Evolutionary conservation across 2,329 filamentous ascomycete species (phyloP), one percentile per base, ranked within the genome.

Genomic region (Epicoccum sorghinum): DNA sequence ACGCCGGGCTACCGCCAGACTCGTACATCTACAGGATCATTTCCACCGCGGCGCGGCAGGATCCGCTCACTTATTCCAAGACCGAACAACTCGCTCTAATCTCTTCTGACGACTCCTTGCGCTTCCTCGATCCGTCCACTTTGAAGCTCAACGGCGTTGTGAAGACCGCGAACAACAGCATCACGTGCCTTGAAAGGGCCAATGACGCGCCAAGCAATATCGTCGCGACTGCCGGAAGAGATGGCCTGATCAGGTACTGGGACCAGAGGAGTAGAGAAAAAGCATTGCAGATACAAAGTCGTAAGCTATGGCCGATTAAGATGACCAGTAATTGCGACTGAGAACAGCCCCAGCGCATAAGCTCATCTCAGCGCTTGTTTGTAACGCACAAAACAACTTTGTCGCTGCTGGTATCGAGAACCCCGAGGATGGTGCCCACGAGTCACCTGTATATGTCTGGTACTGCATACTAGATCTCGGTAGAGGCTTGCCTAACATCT

Each of bases 351-450:
- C 39, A 82, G 82, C 77, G 32, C 80, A 77, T 55, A 75, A 78
- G 35, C 76, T 79, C 9, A 80, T 93, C 13, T 78, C 88, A 10
- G 87, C 89, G 12, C 76, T 93, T 42, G 87, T 88, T 1, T 81
- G 86, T 59, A 83, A 81, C 42, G 73, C 79, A 8, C 67, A 75
- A 9, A 82, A 81, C 12, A 83, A 86, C 61, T 80, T 85, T 3
- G 76, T 93, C 14, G 89, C 87, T 22, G 85, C 86, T 7, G 90
- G 90, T 29, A 91, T 89, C 1, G 90, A 93, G 66, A 79, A 90
- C 33, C 75, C 75, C 45, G 76, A 75, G 27, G 83, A 84, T 36
- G 83, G 87, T 0, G 62, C 72, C 10, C 66, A 64, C 35, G 69
- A 70, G 23, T 74, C 74, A 4, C 73, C 72, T 13, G 69, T 77